Evolutionary conservation across 257 asterid species (phyloP).

Genomic region (Solanum chiquidenum): DNA sequence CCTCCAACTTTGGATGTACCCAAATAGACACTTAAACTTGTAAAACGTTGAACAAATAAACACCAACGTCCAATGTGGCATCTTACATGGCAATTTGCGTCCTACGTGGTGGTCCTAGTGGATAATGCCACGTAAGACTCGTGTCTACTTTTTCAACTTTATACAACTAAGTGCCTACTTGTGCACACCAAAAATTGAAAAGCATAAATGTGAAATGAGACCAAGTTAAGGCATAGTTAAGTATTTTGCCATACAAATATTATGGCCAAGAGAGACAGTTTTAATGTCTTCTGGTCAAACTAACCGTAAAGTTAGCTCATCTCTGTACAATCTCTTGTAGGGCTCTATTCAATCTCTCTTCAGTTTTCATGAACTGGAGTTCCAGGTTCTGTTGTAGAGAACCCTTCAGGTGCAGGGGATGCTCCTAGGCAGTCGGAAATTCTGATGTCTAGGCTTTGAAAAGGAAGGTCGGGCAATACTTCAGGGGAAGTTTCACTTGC

Average conservation of each 20-base stretch:
- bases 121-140: too few relatives aligned
- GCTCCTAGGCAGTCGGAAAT: slow-evolving; percentile 1
- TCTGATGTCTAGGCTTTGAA: slow-evolving; percentile 12
- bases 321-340: background rate
- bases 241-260: background rate
- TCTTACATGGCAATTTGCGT: too few relatives aligned
- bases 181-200: too few relatives aligned
- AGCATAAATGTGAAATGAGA: too few relatives aligned
- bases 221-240: too few relatives aligned
- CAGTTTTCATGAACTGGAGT: slow-evolving; percentile 13
- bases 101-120: too few relatives aligned
- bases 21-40: too few relatives aligned
- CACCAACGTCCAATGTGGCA: too few relatives aligned
- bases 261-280: background rate
- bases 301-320: background rate
- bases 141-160: too few relatives aligned
- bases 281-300: background rate
- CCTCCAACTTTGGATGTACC: too few relatives aligned
- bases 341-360: background rate
- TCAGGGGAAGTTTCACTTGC: background rate
- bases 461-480: background rate
- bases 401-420: slow-evolving; percentile 10
- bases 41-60: too few relatives aligned
- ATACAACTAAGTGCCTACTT: too few relatives aligned
- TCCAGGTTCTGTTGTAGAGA: slow-evolving; percentile 16